A percentile compares a stretch with the other conserved stretches of the same genome.
These are phyloP conservation scores for Hypoxylon sp. DNA, from an alignment of 2,329 filamentous ascomycete species.

Conservation along the genomic window DNA sequence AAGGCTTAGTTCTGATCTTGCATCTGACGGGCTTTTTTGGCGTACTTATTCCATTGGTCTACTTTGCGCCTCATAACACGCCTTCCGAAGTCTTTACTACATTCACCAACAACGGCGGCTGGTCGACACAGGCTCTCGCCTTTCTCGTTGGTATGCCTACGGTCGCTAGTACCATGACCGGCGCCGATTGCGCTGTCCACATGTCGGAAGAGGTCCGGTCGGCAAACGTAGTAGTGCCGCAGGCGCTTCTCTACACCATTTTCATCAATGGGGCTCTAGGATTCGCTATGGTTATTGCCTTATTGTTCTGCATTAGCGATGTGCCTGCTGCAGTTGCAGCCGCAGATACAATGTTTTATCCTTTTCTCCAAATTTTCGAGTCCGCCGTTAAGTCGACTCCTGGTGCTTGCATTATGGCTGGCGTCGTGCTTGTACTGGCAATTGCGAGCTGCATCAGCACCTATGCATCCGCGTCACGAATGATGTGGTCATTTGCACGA, in stretches of 20 bases:
- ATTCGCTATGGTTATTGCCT: slow-evolving; percentile 46
- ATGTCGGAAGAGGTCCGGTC: slow-evolving; percentile 48
- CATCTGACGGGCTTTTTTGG: slow-evolving; percentile 60
- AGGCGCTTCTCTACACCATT: slow-evolving; percentile 45
- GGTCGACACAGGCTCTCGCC: slow-evolving; percentile 60
- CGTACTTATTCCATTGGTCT: slow-evolving; percentile 51
- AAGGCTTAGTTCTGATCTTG: slow-evolving; percentile 47
- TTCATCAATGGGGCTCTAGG: slow-evolving; percentile 46
- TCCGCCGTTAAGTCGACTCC: slow-evolving; percentile 43
- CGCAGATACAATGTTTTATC: slow-evolving; percentile 46
- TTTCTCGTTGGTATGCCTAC: slow-evolving; percentile 51
- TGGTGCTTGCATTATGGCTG: slow-evolving; percentile 44
- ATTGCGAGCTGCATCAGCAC: slow-evolving; percentile 44
- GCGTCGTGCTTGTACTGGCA: slow-evolving; percentile 43
- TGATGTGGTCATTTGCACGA: slow-evolving; percentile 51
- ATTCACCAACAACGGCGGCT: slow-evolving; percentile 62
- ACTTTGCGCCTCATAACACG: slow-evolving; percentile 53
- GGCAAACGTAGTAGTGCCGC: slow-evolving; percentile 43
- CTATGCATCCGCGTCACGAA: slow-evolving; percentile 43
- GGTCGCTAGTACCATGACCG: slow-evolving; percentile 30
- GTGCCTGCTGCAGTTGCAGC: slow-evolving; percentile 39
- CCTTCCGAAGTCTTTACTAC: slow-evolving; percentile 60
- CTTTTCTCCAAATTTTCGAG: slow-evolving; percentile 50
- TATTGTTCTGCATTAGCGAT: slow-evolving; percentile 48
- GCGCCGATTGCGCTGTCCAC: slow-evolving; percentile 46